Evolutionary conservation across 331 rosid species (phyloP).

Genomic region (Telfairia occidentalis): DNA sequence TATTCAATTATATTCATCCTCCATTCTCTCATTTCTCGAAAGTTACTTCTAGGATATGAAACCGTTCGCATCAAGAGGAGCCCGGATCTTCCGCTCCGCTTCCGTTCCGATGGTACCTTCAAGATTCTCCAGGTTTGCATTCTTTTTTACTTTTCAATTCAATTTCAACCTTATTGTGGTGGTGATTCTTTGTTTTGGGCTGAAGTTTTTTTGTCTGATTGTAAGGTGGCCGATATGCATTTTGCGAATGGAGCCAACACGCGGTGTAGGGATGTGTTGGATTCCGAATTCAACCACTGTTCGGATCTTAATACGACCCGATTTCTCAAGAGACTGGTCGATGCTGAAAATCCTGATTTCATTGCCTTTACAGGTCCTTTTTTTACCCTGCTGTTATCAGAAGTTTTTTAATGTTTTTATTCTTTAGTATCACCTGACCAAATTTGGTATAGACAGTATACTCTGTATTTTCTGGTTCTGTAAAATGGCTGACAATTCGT

Average conservation of each 20-base stretch:
- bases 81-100: constrained; percentile 71
- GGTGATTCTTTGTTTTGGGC: not conserved
- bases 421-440: not conserved
- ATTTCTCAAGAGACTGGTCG: constrained; percentile 46
- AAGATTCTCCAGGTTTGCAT: constrained; percentile 66
- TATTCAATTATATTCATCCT: constrained; percentile 20
- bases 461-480: not conserved
- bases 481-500: not conserved
- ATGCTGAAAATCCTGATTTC: constrained; percentile 64
- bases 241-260: constrained; percentile 46
- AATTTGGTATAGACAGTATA: not conserved
- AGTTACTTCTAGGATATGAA: constrained; percentile 28
- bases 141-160: not conserved
- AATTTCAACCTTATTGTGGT: not conserved
- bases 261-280: constrained; percentile 63
- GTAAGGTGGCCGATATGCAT: constrained; percentile 89
- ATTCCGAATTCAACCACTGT: constrained; percentile 49
- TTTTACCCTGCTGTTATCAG: not conserved
- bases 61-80: constrained; percentile 39
- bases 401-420: not conserved
- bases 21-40: constrained; percentile 21
- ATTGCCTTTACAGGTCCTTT: constrained; percentile 64
- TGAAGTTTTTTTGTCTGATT: not conserved
- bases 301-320: constrained; percentile 74
- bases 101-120: constrained; percentile 73